Conservation (phyloP, 139 green algal genomes). For the Axilococcus clingmanii region DNA sequence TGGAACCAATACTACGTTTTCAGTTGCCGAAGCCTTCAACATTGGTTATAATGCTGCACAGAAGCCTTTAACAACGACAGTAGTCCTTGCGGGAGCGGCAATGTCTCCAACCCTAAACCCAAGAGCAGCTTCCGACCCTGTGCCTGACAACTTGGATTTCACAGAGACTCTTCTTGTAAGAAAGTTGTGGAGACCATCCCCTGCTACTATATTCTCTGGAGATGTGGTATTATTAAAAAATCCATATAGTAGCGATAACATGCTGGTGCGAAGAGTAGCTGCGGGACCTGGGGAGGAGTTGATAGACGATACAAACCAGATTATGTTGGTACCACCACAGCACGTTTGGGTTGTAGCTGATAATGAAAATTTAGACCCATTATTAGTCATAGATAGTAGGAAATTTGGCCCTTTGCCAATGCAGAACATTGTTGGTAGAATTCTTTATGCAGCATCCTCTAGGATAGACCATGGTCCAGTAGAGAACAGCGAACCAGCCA, state of each 20-base stretch:
- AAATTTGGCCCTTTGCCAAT: constrained; percentile 49
- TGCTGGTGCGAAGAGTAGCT: constrained; percentile 64
- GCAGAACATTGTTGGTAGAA: constrained; percentile 30
- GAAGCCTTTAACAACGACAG: constrained; percentile 25
- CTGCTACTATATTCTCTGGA: constrained; percentile 34
- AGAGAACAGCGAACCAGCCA: constrained; percentile 33
- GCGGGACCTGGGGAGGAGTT: constrained; percentile 65
- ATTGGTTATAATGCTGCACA: too few relatives aligned
- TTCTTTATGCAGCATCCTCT: constrained; percentile 21
- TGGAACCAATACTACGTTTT: too few relatives aligned
- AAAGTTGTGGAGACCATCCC: not conserved
- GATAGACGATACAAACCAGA: constrained; percentile 24
- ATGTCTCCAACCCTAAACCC: constrained; percentile 56
- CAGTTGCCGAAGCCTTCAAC: too few relatives aligned
- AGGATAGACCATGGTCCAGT: constrained; percentile 24
- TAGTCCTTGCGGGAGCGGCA: constrained; percentile 20
- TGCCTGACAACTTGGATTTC: constrained; percentile 41
- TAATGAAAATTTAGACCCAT: constrained; percentile 44
- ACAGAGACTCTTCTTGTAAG: constrained; percentile 49
- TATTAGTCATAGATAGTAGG: constrained; percentile 48
- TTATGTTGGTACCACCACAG: constrained; percentile 21
- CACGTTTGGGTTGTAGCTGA: constrained; percentile 82
- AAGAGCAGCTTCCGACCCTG: constrained; percentile 8
- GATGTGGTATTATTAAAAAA: constrained; percentile 54
- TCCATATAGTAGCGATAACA: constrained; percentile 4